These are phyloP conservation scores for Cucurbita ficifolia DNA, from an alignment of 306 rosid species.

Conservation along the genomic window DNA sequence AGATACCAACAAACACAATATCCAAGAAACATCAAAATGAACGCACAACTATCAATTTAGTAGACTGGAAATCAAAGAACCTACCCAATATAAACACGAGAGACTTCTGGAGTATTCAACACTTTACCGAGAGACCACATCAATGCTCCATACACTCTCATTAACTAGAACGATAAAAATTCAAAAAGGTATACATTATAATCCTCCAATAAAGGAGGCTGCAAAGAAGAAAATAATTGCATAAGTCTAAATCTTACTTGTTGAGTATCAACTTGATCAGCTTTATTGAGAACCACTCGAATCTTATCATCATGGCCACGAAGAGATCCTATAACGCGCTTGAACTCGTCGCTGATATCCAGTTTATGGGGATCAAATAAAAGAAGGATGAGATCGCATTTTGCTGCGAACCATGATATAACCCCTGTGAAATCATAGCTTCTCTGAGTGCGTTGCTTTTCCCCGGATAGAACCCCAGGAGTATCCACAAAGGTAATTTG, in stretches of 20 bases:
- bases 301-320: constrained; percentile 91
- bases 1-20: neutral
- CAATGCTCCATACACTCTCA: constrained; percentile 98
- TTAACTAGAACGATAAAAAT: constrained; percentile 30
- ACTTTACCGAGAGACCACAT: constrained; percentile 98
- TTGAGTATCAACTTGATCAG: constrained; percentile 95
- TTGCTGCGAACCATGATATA: constrained; percentile 94
- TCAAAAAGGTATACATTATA: neutral
- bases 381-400: constrained; percentile 88
- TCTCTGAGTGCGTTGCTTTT: constrained; percentile 90
- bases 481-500: constrained; percentile 81
- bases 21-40: neutral
- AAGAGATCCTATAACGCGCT: constrained; percentile 68
- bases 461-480: constrained; percentile 95
- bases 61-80: constrained; percentile 4
- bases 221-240: neutral
- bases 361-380: constrained; percentile 88
- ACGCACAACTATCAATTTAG: neutral
- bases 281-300: constrained; percentile 86
- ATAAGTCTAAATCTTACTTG: constrained; percentile 36
- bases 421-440: constrained; percentile 96
- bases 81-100: constrained; percentile 83
- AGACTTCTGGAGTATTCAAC: constrained; percentile 75
- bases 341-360: constrained; percentile 86
- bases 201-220: neutral